Conservation (phyloP, 768 basidiomycete genomes). For the Trametes gibbosa region DNA sequence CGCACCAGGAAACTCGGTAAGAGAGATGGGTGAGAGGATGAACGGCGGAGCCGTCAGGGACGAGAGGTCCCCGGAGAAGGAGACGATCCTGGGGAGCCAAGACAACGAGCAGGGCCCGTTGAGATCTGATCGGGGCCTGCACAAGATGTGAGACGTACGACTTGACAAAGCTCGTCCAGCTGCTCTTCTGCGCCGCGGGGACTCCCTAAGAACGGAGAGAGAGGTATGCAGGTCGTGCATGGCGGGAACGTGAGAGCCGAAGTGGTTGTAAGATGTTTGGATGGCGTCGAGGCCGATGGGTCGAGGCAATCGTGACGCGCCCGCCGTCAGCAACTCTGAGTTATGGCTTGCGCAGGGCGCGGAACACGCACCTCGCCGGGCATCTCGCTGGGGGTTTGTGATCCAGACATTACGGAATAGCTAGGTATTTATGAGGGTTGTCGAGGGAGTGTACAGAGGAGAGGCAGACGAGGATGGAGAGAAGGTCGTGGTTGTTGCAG, state of each 20-base stretch:
- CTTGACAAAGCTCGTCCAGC: constrained; percentile 91
- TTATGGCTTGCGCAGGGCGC: neutral
- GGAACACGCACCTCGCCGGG: constrained; percentile 19
- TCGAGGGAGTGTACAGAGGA: neutral
- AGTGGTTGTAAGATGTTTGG: neutral
- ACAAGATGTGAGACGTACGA: constrained; percentile 50
- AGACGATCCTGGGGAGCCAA: constrained; percentile 58
- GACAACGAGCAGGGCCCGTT: neutral
- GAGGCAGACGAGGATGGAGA: neutral
- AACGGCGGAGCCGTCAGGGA: constrained; percentile 85
- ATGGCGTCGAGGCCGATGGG: constrained; percentile 6
- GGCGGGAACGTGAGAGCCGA: neutral
- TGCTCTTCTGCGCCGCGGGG: constrained; percentile 77
- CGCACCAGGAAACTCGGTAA: constrained; percentile 89
- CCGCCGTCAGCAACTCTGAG: constrained; percentile 6
- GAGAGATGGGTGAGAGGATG: constrained; percentile 86
- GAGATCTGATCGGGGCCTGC: constrained; percentile 3
- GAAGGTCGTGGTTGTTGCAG: neutral
- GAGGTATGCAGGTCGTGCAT: neutral
- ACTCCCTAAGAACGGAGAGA: constrained; percentile 48
- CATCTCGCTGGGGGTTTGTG: constrained; percentile 15
- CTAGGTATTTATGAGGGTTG: neutral
- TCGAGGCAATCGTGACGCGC: constrained; percentile 19
- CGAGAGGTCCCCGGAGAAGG: constrained; percentile 85
- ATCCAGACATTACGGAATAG: constrained; percentile 8